Percentiles rank a stretch among this genome's conserved stretches.
phyloP scores from a whole-genome alignment of 139 green algal genomes.

The Pleodorina starrii region DNA sequence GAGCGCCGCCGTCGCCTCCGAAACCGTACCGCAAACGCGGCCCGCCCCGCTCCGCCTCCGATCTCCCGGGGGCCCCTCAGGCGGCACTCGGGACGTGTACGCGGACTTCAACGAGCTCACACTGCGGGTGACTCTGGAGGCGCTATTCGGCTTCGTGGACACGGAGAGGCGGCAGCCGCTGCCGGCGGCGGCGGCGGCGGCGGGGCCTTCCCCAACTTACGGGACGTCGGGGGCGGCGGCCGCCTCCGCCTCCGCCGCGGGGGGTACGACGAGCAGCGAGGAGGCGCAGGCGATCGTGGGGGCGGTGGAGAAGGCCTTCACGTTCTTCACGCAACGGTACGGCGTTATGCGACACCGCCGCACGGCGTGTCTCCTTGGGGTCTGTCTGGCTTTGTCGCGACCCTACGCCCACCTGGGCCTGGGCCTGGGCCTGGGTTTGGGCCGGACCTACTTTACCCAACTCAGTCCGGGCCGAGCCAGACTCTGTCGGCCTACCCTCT shows the following conservation, averaged over 20 bases:
- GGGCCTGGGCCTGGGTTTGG: no score
- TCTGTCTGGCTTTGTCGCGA: no score
- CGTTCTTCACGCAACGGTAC: conserved; percentile 76
- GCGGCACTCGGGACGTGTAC: conserved; percentile 58
- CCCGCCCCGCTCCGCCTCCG: no score
- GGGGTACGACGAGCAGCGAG: neutral
- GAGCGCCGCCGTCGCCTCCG: no score
- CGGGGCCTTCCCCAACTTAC: neutral
- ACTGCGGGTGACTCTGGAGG: conserved; percentile 81
- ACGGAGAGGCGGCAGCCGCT: neutral
- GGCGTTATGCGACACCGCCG: no score
- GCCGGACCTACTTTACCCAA: no score
- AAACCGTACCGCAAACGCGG: no score
- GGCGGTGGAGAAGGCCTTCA: conserved; percentile 76
- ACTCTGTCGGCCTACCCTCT: no score
- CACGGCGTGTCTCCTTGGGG: no score
- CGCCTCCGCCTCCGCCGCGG: neutral
- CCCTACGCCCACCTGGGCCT: no score
- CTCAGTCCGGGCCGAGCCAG: no score
- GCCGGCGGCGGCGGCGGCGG: no score
- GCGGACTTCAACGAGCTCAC: conserved; percentile 92
- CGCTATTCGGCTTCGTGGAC: conserved; percentile 81
- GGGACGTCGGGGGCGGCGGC: conserved; percentile 11
- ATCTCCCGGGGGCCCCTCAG: neutral
- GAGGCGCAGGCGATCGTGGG: conserved; percentile 55